Evolutionary conservation across 2,329 filamentous ascomycete species (phyloP).

Genomic region (Claviceps capensis): DNA sequence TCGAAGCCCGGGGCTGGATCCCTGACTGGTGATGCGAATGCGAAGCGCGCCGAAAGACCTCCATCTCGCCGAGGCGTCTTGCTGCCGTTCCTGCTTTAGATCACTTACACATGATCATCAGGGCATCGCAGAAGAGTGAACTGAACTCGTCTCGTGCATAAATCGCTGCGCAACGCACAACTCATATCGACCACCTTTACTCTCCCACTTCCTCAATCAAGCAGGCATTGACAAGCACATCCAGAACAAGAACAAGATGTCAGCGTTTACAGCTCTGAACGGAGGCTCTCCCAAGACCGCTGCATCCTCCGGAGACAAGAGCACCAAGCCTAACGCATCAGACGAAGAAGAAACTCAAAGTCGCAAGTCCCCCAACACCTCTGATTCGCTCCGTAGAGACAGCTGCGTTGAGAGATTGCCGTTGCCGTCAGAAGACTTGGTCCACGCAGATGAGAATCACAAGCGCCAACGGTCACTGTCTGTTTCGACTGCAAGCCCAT

Average conservation of each 20-base stretch:
- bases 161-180: background rate
- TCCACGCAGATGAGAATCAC: slow-evolving; percentile 35
- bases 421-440: slow-evolving; percentile 25
- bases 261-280: slow-evolving; percentile 39
- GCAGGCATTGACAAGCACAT: background rate
- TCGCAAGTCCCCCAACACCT: slow-evolving; percentile 13
- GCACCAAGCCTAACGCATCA: slow-evolving; percentile 11
- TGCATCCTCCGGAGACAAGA: slow-evolving; percentile 19
- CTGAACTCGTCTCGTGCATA: background rate
- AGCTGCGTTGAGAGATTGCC: slow-evolving; percentile 29
- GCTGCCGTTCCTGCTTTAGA: background rate
- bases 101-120: background rate
- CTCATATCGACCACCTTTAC: background rate
- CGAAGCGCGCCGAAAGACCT: background rate
- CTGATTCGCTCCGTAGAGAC: slow-evolving; percentile 21
- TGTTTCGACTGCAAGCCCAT: slow-evolving; percentile 32
- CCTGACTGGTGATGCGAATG: background rate
- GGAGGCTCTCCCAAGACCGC: slow-evolving; percentile 32
- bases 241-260: slow-evolving; percentile 21
- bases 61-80: slow-evolving; percentile 7
- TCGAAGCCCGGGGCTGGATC: slow-evolving; percentile 5
- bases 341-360: background rate
- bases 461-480: slow-evolving; percentile 63
- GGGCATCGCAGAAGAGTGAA: background rate
- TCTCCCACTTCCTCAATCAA: background rate